A percentile compares a stretch with the other conserved stretches of the same genome.
Evolutionary conservation across 2,329 filamentous ascomycete species (phyloP).

Genomic region (Fusarium beomiforme): DNA sequence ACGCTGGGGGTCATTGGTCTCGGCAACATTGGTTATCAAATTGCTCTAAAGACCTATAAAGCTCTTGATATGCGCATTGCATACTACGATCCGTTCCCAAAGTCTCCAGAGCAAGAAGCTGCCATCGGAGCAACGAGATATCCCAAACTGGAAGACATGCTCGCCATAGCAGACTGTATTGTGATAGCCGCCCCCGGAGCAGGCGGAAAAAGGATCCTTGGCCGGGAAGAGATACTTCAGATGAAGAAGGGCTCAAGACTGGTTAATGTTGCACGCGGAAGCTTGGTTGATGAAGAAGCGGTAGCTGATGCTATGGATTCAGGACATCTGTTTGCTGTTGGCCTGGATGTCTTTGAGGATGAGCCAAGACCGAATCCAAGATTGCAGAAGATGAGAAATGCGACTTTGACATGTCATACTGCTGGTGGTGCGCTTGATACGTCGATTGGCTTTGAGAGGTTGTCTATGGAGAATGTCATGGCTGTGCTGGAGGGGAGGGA

Average conservation of each 20-base stretch:
- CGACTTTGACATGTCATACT: conserved; percentile 62
- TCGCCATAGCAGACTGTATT: conserved; percentile 15
- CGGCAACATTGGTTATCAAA: conserved; percentile 62
- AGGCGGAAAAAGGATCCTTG: conserved; percentile 16
- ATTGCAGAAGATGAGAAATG: conserved; percentile 45
- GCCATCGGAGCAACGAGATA: conserved; percentile 54
- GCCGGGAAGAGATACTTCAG: conserved; percentile 42
- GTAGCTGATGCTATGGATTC: conserved; percentile 29
- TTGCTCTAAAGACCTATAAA: conserved; percentile 64
- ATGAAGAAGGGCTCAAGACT: conserved; percentile 63
- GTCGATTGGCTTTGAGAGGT: conserved; percentile 61
- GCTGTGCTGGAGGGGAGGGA: conserved; percentile 56
- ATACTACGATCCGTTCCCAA: conserved; percentile 60
- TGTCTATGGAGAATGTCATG: conserved; percentile 65
- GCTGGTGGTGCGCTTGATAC: conserved; percentile 66
- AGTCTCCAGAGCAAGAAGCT: conserved; percentile 53
- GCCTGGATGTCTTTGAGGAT: conserved; percentile 41
- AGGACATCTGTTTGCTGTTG: conserved; percentile 31
- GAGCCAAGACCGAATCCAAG: conserved; percentile 34
- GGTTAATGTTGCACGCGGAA: conserved; percentile 61
- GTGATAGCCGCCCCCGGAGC: conserved; percentile 15
- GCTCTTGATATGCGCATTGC: conserved; percentile 67
- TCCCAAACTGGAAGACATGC: conserved; percentile 6
- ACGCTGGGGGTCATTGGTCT: conserved; percentile 68
- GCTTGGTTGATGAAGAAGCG: conserved; percentile 24